Evolutionary conservation across 73 alveolate species (phyloP).

Genomic region (Effrenium voratum): DNA sequence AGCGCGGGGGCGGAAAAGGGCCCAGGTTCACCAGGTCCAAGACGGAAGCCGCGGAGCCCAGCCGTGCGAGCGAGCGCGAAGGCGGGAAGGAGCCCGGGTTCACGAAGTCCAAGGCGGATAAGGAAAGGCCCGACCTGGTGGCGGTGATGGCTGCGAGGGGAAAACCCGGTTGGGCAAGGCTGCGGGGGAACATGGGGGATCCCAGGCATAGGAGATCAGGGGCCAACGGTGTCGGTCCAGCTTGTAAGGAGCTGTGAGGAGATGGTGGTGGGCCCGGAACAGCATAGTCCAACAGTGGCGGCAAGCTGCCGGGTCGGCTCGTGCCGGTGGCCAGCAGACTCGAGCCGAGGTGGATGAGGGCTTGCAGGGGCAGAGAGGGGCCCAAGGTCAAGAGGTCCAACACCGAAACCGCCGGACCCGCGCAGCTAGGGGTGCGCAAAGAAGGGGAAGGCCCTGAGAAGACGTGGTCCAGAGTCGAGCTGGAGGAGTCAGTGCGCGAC

Average conservation of each 20-base stretch:
- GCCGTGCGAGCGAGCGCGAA: conserved; percentile 4
- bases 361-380: not conserved
- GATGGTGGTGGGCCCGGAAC: not conserved
- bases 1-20: not conserved
- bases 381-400: conserved; percentile 18
- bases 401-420: not conserved
- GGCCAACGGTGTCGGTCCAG: not conserved
- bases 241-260: not conserved
- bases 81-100: not conserved
- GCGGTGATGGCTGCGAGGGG: not conserved
- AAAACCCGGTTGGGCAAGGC: not conserved
- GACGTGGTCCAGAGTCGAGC: not conserved
- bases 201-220: not conserved
- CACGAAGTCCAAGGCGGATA: conserved; percentile 21
- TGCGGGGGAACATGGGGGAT: not conserved
- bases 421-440: not conserved
- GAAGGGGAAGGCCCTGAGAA: not conserved
- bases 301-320: not conserved
- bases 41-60: not conserved
- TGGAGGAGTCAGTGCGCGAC: not conserved
- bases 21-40: conserved; percentile 6
- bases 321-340: not conserved
- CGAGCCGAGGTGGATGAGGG: not conserved
- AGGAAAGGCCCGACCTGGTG: not conserved
- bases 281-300: not conserved